Evolutionary conservation across 2,329 filamentous ascomycete species (phyloP).

Genomic region (Coniochaeta pulveracea): DNA sequence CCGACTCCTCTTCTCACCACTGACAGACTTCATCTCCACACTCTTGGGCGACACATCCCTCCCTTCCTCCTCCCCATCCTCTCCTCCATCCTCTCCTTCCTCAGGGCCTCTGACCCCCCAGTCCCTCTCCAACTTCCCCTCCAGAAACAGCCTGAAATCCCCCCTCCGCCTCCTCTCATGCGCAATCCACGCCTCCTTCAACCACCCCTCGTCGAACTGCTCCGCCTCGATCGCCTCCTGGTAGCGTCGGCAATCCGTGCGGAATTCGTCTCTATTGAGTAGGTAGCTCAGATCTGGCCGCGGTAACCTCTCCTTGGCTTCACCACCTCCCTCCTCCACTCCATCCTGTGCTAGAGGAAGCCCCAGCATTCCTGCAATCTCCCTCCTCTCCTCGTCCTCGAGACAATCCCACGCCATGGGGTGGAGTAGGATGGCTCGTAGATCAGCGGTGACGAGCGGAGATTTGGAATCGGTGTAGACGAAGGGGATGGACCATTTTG

Average conservation of each 20-base stretch:
- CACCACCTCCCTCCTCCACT: too few relatives aligned
- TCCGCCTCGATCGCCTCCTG: slow-evolving; percentile 32
- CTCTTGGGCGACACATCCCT: too few relatives aligned
- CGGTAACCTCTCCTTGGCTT: too few relatives aligned
- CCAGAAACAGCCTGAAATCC: slow-evolving; percentile 36
- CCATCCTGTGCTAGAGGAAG: too few relatives aligned
- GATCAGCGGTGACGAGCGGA: slow-evolving; percentile 17
- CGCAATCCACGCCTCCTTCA: slow-evolving; percentile 38
- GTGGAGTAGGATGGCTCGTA: slow-evolving; percentile 20
- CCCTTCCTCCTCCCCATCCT: background rate
- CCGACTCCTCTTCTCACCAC: too few relatives aligned
- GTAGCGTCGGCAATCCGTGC: slow-evolving; percentile 28
- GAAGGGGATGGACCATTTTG: slow-evolving; percentile 15
- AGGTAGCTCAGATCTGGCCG: slow-evolving; percentile 23
- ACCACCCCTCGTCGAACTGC: slow-evolving; percentile 40
- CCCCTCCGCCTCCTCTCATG: slow-evolving; percentile 35
- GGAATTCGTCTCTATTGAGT: slow-evolving; percentile 29
- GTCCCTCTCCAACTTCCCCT: slow-evolving; percentile 30
- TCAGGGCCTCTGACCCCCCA: slow-evolving; percentile 34
- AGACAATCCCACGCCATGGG: slow-evolving; percentile 26
- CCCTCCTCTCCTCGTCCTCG: slow-evolving; percentile 17
- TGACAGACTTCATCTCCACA: too few relatives aligned
- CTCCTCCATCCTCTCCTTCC: slow-evolving; percentile 4
- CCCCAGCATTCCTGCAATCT: slow-evolving; percentile 22
- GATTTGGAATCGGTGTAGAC: slow-evolving; percentile 24